Evolutionary conservation across 306 rosid genomes (phyloP).

Genomic region (Cicer judaicum): DNA sequence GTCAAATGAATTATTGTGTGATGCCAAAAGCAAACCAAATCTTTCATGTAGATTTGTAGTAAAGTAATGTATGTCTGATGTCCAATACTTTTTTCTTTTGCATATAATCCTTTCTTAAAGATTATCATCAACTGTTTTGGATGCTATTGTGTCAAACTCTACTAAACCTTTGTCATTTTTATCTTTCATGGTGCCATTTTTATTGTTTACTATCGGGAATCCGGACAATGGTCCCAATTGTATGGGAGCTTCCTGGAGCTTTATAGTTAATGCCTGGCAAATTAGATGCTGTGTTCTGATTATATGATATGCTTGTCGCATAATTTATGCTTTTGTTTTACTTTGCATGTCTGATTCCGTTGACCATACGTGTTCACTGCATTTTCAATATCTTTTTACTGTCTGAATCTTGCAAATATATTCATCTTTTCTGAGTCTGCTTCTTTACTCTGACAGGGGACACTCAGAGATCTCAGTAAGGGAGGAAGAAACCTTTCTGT

Average conservation of each 20-base stretch:
- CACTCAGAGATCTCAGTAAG: conserved; percentile 94
- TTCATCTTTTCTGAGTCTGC: conserved; percentile 42
- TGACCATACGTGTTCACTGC: conserved; percentile 29
- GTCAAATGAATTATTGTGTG: not conserved
- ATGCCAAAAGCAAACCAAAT: not conserved
- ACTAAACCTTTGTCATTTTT: conserved; percentile 9
- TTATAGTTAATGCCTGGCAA: conserved; percentile 19
- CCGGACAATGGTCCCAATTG: conserved; percentile 14
- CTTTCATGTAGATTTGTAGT: not conserved
- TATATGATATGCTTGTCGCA: conserved; percentile 23
- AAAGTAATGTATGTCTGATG: conserved; percentile 26
- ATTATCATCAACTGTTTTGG: conserved; percentile 20
- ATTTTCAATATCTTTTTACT: conserved; percentile 22
- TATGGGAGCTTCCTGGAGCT: conserved; percentile 8
- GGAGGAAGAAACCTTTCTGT: conserved; percentile 73
- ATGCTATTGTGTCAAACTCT: conserved; percentile 11
- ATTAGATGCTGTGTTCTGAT: conserved; percentile 29
- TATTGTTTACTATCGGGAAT: conserved; percentile 12
- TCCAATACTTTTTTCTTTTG: not conserved
- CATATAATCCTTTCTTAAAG: conserved; percentile 12
- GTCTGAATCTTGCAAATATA: conserved; percentile 27
- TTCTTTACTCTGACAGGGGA: conserved; percentile 75
- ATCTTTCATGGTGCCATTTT: conserved; percentile 9
- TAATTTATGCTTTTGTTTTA: conserved; percentile 15
- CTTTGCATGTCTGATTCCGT: conserved; percentile 21